A percentile compares a stretch with the other conserved stretches of the same genome.
Conservation (phyloP, 1,139 yeast species). For the Diutina scorzettiae region DNA sequence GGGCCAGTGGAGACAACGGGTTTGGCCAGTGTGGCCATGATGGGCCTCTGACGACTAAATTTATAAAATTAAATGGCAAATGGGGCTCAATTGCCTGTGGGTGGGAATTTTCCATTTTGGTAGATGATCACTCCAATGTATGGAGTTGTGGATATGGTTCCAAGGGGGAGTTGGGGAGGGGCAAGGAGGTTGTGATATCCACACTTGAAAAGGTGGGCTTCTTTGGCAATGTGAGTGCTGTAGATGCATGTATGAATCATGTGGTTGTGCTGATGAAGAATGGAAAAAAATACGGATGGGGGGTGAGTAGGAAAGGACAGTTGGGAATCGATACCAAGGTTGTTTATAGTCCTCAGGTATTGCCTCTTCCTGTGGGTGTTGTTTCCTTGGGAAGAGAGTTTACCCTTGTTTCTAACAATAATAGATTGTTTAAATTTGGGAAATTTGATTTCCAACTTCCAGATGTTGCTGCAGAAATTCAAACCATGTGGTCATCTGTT, state of each 20-base stretch:
- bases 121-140: conserved; percentile 27
- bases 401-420: background rate
- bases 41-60: conserved; percentile 8
- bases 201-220: conserved; percentile 9
- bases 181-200: conserved; percentile 15
- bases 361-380: conserved; percentile 16
- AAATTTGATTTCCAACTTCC: conserved; percentile 1
- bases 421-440: background rate
- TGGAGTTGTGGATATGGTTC: conserved; percentile 50
- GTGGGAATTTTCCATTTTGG: conserved; percentile 63
- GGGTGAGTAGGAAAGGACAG: conserved; percentile 70
- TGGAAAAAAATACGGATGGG: conserved; percentile 65
- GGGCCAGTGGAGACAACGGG: conserved; percentile 48
- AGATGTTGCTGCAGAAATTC: background rate
- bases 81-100: conserved; percentile 51
- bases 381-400: background rate
- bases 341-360: conserved; percentile 11
- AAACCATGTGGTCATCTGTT: conserved; percentile 74
- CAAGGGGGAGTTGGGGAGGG: conserved; percentile 70
- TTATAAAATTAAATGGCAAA: conserved; percentile 17
- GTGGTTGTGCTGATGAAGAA: conserved; percentile 31
- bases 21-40: conserved; percentile 40
- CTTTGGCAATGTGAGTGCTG: conserved; percentile 12
- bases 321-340: conserved; percentile 14
- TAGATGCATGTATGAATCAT: conserved; percentile 46